Evolutionary conservation across 2,329 filamentous ascomycete genomes (phyloP), one percentile per base, ranked within the genome.

Genomic region (Chaetomium olivaceum): DNA sequence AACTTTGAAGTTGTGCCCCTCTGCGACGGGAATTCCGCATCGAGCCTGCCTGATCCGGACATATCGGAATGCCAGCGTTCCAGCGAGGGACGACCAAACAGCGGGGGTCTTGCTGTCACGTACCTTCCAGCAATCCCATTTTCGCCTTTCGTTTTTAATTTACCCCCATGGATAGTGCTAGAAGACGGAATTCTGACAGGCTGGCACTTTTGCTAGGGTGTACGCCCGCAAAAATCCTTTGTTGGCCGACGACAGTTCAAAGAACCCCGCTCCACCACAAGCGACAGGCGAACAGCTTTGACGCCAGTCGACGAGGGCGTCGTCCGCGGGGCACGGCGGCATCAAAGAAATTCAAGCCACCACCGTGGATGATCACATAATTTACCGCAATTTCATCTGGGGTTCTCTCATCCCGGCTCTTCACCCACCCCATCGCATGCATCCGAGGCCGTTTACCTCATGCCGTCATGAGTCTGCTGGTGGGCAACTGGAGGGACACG

Each of bases 401-500:
- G 8, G 7, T 23, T 2, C 21, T 21, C 43, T 12, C 7, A 48
- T 27, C 51, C 25, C 25, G 25, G 6, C 25, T n/a, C 25, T 9
- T 36, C 19, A 36, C 29, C 52, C 8, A 19, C 3, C 14, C 14
- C 19, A 55, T 7, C 52, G 29, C 29, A n/a, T 25, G 51, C 14
- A 54, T 31, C 23, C 48, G 23, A 23, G 2, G 19, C 3, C 1
- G 19, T 25, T 51, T n/a, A 33, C 33, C 14, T 36, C 33, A 36
- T 36, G 33, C 33, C 16, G n/a, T 21, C 54, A 39, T 39, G n/a
- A 19, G 6, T 23, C 12, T 16, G 19, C n/a, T 39, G 54, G 16
- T 25, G 21, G 58, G 48, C 31, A 23, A 43, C 51, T 63, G 51
- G 66, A 60, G 51, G 66, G 58, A 63, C 65, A 67, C 64, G 31